A percentile compares a stretch with the other conserved stretches of the same genome.
These are phyloP conservation scores for Themeda triandra DNA, from an alignment of 176 grass and related monocot species.

Conservation along the genomic window DNA sequence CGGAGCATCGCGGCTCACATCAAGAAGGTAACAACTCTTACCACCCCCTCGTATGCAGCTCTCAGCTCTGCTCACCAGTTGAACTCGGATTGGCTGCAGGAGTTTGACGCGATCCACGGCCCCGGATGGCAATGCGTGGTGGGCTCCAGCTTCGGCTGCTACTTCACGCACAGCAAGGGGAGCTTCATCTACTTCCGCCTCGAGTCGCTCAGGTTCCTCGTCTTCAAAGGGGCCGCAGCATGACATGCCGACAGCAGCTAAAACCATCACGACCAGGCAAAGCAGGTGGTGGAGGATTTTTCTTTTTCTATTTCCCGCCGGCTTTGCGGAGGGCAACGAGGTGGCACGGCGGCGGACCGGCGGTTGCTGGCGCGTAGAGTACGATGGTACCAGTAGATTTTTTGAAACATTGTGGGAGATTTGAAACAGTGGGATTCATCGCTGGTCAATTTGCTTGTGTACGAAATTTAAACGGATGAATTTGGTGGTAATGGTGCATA, in stretches of 20 bases:
- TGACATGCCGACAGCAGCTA: background rate
- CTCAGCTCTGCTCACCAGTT: background rate
- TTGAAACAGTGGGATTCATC: background rate
- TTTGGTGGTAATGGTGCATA: background rate
- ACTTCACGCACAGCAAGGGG: conserved; percentile 84
- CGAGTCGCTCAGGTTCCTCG: conserved; percentile 82
- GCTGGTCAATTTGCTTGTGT: background rate
- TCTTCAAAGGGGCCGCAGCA: conserved; percentile 71
- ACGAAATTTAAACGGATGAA: background rate
- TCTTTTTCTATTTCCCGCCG: background rate
- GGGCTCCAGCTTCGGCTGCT: conserved; percentile 87
- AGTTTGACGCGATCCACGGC: conserved; percentile 80
- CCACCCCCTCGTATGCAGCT: no score
- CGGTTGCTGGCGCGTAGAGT: no score
- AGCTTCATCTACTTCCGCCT: conserved; percentile 94
- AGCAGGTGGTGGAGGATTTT: background rate
- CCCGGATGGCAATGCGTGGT: conserved; percentile 95
- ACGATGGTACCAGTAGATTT: background rate
- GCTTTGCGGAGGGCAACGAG: background rate
- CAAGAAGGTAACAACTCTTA: conserved; percentile 86
- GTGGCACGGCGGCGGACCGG: background rate
- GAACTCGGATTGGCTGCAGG: conserved; percentile 35
- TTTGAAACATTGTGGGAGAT: background rate
- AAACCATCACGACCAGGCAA: background rate
- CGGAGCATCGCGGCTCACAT: conserved; percentile 78